Evolutionary conservation across 179 eudicot species (phyloP).

Genomic region (Monotropa hypopitys): DNA sequence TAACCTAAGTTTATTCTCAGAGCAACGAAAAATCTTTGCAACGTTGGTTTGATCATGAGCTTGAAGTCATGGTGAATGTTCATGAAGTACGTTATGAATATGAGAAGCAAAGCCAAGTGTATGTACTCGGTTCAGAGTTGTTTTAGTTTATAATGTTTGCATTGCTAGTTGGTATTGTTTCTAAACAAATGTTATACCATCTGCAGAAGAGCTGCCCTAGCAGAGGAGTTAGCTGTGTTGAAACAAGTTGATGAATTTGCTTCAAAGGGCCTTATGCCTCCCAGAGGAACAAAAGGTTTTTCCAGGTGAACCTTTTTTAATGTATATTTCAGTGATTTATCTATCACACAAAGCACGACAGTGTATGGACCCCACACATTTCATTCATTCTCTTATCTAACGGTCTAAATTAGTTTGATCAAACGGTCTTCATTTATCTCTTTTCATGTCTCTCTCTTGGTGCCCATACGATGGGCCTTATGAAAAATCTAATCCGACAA

Average conservation of each 20-base stretch:
- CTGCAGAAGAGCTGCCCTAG: slow-evolving; percentile 88
- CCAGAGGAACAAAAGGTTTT: slow-evolving; percentile 79
- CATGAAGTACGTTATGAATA: slow-evolving; percentile 98
- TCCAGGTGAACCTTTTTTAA: slow-evolving; percentile 45
- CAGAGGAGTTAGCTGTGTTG: slow-evolving; percentile 87
- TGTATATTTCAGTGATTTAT: background rate
- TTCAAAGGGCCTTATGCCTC: slow-evolving; percentile 82
- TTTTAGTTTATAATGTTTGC: slow-evolving; percentile 1
- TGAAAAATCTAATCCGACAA: too few relatives aligned
- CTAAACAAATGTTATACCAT: slow-evolving; percentile 12
- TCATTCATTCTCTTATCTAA: too few relatives aligned
- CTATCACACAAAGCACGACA: too few relatives aligned
- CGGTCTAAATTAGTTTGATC: too few relatives aligned
- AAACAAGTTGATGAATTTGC: slow-evolving; percentile 85
- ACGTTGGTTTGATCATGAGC: slow-evolving; percentile 97
- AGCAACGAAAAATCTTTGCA: slow-evolving; percentile 86
- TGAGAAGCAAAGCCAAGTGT: slow-evolving; percentile 99
- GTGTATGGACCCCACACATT: too few relatives aligned
- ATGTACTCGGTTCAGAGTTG: slow-evolving; percentile 20
- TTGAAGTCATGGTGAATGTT: slow-evolving; percentile 94
- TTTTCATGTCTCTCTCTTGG: too few relatives aligned
- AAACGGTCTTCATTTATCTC: too few relatives aligned
- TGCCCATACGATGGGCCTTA: too few relatives aligned
- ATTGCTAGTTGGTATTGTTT: background rate
- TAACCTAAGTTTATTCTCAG: slow-evolving; percentile 30